Conservation (phyloP, 176 grass and related monocot genomes). For the Ananas comosus region DNA sequence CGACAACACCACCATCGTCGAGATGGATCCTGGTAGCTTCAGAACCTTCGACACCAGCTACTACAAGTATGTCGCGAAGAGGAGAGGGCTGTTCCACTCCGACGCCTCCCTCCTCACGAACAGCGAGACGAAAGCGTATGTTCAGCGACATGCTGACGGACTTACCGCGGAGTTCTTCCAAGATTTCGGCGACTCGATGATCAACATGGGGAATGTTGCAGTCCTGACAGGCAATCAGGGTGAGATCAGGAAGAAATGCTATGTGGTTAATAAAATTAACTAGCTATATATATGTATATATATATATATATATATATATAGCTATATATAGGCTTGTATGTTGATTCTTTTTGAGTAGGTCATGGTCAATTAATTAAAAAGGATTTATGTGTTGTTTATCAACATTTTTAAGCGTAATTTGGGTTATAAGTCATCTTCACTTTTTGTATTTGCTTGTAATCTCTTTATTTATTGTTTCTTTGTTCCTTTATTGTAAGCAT, state of each 20-base stretch:
- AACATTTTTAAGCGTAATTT: not conserved
- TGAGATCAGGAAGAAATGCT: constrained; percentile 51
- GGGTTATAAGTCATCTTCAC: too few relatives aligned
- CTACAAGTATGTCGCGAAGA: constrained; percentile 36
- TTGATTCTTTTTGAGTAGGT: too few relatives aligned
- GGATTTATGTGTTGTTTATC: not conserved
- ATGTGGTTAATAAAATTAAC: constrained; percentile 22
- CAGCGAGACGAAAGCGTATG: constrained; percentile 28
- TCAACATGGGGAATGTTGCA: constrained; percentile 38
- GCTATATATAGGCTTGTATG: not conserved
- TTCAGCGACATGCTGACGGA: constrained; percentile 25
- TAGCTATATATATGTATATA: not conserved
- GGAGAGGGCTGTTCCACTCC: constrained; percentile 46
- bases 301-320: too few relatives aligned
- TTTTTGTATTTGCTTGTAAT: not conserved
- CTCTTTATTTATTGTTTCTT: not conserved
- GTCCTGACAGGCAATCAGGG: constrained; percentile 39
- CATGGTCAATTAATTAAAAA: not conserved
- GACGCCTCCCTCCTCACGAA: constrained; percentile 32
- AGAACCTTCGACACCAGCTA: constrained; percentile 65
- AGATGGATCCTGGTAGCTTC: constrained; percentile 82
- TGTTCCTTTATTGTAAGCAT: not conserved
- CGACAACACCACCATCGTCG: constrained; percentile 30
- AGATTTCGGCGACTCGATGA: constrained; percentile 42
- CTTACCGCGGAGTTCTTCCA: constrained; percentile 27